Base-by-base conservation (phyloP, 2,329 filamentous ascomycete species). In the Colletotrichum destructivum region DNA sequence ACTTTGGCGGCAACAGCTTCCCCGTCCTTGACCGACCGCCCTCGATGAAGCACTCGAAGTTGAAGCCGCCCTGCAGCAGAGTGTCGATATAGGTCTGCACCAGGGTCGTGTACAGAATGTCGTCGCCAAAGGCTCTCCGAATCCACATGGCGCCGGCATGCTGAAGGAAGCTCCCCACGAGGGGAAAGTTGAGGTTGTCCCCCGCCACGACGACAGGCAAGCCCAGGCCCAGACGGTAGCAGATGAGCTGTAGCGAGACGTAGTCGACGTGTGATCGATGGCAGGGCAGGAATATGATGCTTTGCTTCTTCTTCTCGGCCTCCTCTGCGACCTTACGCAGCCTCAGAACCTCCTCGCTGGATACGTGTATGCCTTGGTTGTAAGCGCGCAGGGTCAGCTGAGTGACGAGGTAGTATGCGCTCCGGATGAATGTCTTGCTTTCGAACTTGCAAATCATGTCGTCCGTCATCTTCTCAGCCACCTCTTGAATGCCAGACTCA, bases 391-490 rank as follows among this genome's bases (percentile, higher is more conserved):
- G 97, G 73, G 98, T 86, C 57, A 98, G 87, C 82, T 98, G 96
- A 1, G 95, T 97, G 59, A 87, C 87, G 49, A 98, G 79, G 80
- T 98, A 99, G 80, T 98, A 98, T 57, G 96, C 96, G 31, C 94
- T 91, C 60, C 96, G 88, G 76, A 99, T 98, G 79, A 98, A 98
- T 2, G 90, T 86, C 80, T 95, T 97, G 86, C 93, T 97, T 82
- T 99, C 96, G 88, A 98, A 96, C 83, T 99, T 99, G 88, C 96
- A 98, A 73, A 99, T 98, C 96, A 99, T 98, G 74, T 92, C 90
- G 79, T 98, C 94, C 31, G 95, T 94, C 88, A 96, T 92, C 75
- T 92, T 91, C 74, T 96, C 94, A 4, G 94, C 93, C 5, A 98
- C 92, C 78, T 98, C 91, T 66, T 91, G 88, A 56, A 99, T 84